Percentiles rank a stretch among this genome's conserved stretches.
Conservation (phyloP, 2,329 filamentous ascomycete species). For the Herpotrichia juniperi region DNA sequence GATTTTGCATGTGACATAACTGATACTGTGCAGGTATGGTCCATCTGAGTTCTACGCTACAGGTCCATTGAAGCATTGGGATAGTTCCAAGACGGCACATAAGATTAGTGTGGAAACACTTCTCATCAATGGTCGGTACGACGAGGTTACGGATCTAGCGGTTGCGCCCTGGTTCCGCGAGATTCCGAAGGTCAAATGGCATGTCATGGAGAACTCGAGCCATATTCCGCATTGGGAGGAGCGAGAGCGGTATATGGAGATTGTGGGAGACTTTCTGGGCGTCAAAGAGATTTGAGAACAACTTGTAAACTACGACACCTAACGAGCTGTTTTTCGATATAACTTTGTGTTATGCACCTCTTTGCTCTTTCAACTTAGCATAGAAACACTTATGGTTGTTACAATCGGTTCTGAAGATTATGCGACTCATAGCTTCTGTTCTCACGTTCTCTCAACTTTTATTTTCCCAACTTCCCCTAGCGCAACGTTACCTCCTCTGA, state of each 20-base stretch:
- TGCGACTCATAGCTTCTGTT: no score
- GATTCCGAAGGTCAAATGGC: constrained; percentile 51
- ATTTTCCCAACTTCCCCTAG: no score
- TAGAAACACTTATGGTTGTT: no score
- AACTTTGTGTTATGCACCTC: no score
- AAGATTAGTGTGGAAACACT: constrained; percentile 49
- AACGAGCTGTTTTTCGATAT: no score
- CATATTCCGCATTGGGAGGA: constrained; percentile 14
- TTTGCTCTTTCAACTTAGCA: no score
- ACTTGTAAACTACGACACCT: no score
- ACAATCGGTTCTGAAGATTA: no score
- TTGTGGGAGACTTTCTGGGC: constrained; percentile 9
- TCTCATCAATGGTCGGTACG: constrained; percentile 51
- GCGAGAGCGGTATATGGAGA: constrained; percentile 14
- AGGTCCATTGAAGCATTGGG: constrained; percentile 50
- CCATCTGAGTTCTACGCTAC: constrained; percentile 47
- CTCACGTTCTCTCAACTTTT: no score
- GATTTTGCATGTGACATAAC: background rate
- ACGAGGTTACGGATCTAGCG: constrained; percentile 45
- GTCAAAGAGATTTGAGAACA: background rate
- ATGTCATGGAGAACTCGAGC: constrained; percentile 20
- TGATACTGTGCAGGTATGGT: constrained; percentile 40
- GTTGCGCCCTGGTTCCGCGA: constrained; percentile 44
- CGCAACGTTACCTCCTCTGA: no score
- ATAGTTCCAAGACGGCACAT: constrained; percentile 38